Evolutionary conservation across 306 rosid species (phyloP), one percentile per base, ranked within the genome.

Genomic region (Pyrus pyrifolia): DNA sequence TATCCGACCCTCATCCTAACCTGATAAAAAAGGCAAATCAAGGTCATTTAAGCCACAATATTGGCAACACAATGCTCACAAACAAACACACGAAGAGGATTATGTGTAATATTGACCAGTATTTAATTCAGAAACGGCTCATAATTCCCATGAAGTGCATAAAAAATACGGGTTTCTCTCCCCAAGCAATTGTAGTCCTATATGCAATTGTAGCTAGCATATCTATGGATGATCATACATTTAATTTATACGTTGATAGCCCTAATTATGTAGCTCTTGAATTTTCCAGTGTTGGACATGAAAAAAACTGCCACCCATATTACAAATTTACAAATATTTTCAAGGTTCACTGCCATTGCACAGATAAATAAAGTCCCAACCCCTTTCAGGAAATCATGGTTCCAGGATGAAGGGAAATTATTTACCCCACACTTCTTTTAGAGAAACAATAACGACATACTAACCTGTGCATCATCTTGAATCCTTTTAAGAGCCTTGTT

Each of bases 1-100:
- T 82, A 88, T 83, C 99, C 99, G 68, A 96, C 85, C 86, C 98
- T 89, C 82, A 91, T 89, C 57, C 96, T 86, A 38, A 96, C 90
- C 99, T 92, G 87, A 78, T 49, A 45, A 72, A 63, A 53, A 77
- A 49, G 17, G 4, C 53, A 80, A 62, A 70, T 64, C 64, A 61
- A 72, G 60, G 6, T 14, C 51, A 74, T 8, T 40, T 70, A 29
- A 59, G 82, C 46, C 45, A 33, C 33, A 57, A 52, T 42, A 18
- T 58, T 21, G 66, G 55, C 72, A 76, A 5, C 12, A 22, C 11
- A 52, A 22, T 66, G 33, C 52, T 52, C 12, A 17, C 67, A 64
- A 21, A 66, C 53, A 58, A 8, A 8, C 5, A 11, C 33, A 15
- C 15, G 3, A 42, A 53, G n/a, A 53, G 52, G 27, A 69, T 27